These are phyloP conservation scores for Rhodotorula sp. DNA, from an alignment of 1,284 basidiomycete genomes.

Conservation along the genomic window DNA sequence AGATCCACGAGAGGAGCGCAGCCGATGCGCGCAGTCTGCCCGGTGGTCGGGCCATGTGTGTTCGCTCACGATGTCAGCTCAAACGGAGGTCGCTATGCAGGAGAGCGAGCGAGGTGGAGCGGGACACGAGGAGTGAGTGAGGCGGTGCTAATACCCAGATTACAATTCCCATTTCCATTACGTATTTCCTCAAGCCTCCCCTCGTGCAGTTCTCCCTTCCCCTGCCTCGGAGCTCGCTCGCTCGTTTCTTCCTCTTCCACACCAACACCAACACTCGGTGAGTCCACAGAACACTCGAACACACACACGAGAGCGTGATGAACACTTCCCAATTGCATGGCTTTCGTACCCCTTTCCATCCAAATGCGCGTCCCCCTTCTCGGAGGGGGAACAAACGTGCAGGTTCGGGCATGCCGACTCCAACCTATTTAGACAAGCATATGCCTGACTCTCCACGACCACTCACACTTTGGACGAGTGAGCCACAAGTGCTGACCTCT, in stretches of 20 bases:
- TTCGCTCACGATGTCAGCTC: too few species aligned
- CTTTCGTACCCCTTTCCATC: slow-evolving; percentile 4
- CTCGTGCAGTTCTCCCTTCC: background rate
- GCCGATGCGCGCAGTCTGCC: background rate
- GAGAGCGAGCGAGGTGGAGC: too few species aligned
- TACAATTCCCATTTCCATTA: too few species aligned
- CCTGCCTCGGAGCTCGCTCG: background rate
- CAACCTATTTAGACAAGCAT: slow-evolving; percentile 29
- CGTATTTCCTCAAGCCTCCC: too few species aligned
- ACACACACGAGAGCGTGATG: background rate
- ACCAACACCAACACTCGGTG: background rate
- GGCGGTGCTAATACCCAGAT: too few species aligned
- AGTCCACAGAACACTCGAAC: background rate
- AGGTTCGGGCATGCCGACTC: background rate
- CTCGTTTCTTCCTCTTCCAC: background rate
- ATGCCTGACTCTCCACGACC: slow-evolving; percentile 13
- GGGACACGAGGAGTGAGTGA: too few species aligned
- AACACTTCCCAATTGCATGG: slow-evolving; percentile 22
- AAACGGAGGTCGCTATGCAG: too few species aligned
- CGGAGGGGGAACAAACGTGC: background rate
- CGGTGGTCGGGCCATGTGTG: too few species aligned
- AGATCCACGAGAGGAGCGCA: background rate
- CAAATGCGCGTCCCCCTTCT: background rate
- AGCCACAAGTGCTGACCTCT: background rate
- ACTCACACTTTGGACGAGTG: too few species aligned